Conservation (phyloP, 1,284 basidiomycete genomes). For the Fomitopsis schrenkii region DNA sequence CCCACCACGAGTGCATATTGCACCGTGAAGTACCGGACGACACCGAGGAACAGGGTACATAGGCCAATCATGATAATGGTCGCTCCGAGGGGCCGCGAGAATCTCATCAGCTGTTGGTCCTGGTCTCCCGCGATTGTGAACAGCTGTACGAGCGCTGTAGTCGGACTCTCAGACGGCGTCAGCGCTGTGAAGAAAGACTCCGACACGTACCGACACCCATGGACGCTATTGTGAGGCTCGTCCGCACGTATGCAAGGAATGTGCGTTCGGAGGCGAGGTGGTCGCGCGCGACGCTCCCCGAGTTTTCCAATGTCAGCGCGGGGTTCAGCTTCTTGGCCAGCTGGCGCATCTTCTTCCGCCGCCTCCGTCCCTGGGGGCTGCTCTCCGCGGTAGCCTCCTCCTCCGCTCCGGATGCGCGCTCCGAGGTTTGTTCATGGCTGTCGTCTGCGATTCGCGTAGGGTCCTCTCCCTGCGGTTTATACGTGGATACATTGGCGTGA, state of each 20-base stretch:
- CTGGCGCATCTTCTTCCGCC: not conserved
- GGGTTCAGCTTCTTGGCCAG: constrained; percentile 14
- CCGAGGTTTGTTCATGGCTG: not conserved
- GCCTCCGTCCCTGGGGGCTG: not conserved
- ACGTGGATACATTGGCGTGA: not conserved
- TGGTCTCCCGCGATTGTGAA: constrained; percentile 41
- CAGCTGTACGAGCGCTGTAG: constrained; percentile 50
- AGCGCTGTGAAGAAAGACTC: not conserved
- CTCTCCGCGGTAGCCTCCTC: not conserved
- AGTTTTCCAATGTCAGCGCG: constrained; percentile 44
- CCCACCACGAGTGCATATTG: constrained; percentile 52
- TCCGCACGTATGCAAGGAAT: constrained; percentile 56
- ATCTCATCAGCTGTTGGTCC: constrained; percentile 30
- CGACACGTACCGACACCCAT: constrained; percentile 38
- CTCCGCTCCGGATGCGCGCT: not conserved
- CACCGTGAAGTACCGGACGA: constrained; percentile 50
- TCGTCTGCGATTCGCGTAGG: not conserved
- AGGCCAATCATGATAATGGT: constrained; percentile 48
- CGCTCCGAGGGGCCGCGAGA: constrained; percentile 53
- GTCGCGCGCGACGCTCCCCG: constrained; percentile 57
- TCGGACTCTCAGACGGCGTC: not conserved
- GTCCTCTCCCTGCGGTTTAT: not conserved
- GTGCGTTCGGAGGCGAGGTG: constrained; percentile 56
- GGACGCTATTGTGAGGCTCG: constrained; percentile 52
- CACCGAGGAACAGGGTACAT: constrained; percentile 45